Percentiles rank a stretch among this genome's conserved stretches.
Conservation (phyloP, 768 basidiomycete species). For the Kwoniella europaea region DNA sequence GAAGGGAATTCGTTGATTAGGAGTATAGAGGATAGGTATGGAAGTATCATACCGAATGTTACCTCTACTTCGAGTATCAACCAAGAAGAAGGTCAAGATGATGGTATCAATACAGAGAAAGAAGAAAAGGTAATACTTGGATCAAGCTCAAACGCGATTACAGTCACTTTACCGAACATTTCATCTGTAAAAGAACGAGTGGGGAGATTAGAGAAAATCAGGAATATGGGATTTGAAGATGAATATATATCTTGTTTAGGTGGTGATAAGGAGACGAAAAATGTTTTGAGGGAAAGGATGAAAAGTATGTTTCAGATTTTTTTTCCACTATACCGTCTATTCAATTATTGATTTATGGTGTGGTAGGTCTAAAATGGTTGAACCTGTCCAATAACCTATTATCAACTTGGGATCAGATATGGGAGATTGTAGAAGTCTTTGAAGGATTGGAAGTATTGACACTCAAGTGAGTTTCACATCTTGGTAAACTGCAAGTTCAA, state of each 20-base stretch:
- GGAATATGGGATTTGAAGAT: slow-evolving; percentile 79
- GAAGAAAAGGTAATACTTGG: slow-evolving; percentile 70
- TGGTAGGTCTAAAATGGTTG: slow-evolving; percentile 72
- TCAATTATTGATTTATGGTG: slow-evolving; percentile 14
- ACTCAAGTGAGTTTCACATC: slow-evolving; percentile 69
- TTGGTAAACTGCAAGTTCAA: not conserved
- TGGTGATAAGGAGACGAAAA: slow-evolving; percentile 55
- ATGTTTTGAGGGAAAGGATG: slow-evolving; percentile 25
- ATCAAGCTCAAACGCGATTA: slow-evolving; percentile 78
- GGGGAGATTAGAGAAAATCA: slow-evolving; percentile 68
- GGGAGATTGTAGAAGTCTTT: slow-evolving; percentile 69
- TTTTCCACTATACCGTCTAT: not conserved
- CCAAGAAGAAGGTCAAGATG: not conserved
- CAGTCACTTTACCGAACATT: slow-evolving; percentile 82
- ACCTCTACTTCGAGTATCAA: not conserved
- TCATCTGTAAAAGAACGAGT: slow-evolving; percentile 78
- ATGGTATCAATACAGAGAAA: not conserved
- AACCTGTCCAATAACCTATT: slow-evolving; percentile 81
- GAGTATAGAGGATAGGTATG: slow-evolving; percentile 77
- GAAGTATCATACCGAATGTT: slow-evolving; percentile 9
- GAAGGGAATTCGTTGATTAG: slow-evolving; percentile 67
- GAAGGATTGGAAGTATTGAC: slow-evolving; percentile 69
- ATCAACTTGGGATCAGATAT: slow-evolving; percentile 71
- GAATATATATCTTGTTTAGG: slow-evolving; percentile 63
- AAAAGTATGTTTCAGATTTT: slow-evolving; percentile 12